A percentile compares a stretch with the other conserved stretches of the same genome.
Conservation (phyloP, 768 basidiomycete genomes). For the Cystofilobasidium bisporidii region DNA sequence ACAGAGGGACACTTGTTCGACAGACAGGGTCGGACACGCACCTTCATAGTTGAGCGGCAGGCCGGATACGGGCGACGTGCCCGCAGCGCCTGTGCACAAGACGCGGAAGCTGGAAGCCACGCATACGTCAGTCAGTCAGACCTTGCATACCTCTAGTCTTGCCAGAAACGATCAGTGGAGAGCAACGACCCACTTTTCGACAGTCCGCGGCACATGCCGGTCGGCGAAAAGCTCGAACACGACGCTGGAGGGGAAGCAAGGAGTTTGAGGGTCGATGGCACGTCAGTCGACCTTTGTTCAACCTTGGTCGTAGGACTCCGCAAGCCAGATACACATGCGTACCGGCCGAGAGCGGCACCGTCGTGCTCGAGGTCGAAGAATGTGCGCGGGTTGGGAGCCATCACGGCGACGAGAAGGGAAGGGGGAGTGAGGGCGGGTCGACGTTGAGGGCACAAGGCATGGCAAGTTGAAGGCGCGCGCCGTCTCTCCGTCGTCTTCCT, state of each 20-base stretch:
- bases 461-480: too few species aligned
- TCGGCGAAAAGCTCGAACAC: constrained; percentile 53
- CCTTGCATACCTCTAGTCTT: too few species aligned
- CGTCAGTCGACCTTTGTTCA: too few species aligned
- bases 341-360: constrained; percentile 7
- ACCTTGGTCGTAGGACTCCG: too few species aligned
- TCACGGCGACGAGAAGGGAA: neutral
- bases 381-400: constrained; percentile 25
- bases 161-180: too few species aligned
- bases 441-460: too few species aligned
- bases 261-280: neutral
- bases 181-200: constrained; percentile 69
- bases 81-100: constrained; percentile 77
- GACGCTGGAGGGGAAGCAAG: constrained; percentile 30
- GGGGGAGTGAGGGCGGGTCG: too few species aligned
- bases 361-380: constrained; percentile 23
- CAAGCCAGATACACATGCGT: too few species aligned
- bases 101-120: constrained; percentile 59
- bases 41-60: constrained; percentile 74
- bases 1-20: too few species aligned
- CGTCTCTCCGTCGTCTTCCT: too few species aligned
- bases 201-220: constrained; percentile 55
- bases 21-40: too few species aligned
- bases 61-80: constrained; percentile 46
- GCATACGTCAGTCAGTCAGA: neutral